Evolutionary conservation across 306 rosid species (phyloP), one percentile per base, ranked within the genome.

Genomic region (Lotus japonicus): DNA sequence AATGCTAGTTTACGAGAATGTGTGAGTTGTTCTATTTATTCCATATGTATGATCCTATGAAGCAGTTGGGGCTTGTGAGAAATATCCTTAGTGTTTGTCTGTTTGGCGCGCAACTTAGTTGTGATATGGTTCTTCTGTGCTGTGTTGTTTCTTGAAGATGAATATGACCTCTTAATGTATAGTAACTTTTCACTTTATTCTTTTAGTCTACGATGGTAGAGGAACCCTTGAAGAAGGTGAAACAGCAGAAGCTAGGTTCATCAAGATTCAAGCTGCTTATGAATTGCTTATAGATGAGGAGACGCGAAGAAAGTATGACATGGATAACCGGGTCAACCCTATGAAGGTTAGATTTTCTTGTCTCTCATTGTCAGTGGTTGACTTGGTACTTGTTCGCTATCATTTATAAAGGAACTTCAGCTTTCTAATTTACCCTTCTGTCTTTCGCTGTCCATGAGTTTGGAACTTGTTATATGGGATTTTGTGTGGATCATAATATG

Each of bases 211-310:
- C 73, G 71, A 94, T 77, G 97, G 97, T 50, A 88, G 88, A 85
- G 97, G 98, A 66, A 88, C 84, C 21, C 92, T 90, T 13, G 96
- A 88, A 78, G 97, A 90, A 76, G 97, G 96, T 68, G 98, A 94
- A 82, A 94, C 97, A 44, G 89, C 97, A 46, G 98, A 86, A 79
- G 85, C 90, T 75, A 90, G 97, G 71, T 90, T 92, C 81, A 92
- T 92, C 48, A 92, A 92, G 86, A 86, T 94, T 78, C 97, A 90
- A 88, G 97, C 98, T 66, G 97, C 98, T 63, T 94, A 94, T 75
- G 98, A 94, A 79, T 74, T 94, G 81, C 91, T 90, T 26, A 55
- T 82, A 44, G 96, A 91, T 62, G 79, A 78, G 0, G 85, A 88
- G 81, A 84, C 70, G 71, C 84, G 95, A 77, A 82, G 74, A 76